A percentile compares a stretch with the other conserved stretches of the same genome.
phyloP scores from a whole-genome alignment of 768 basidiomycete species.

The Agaricus subrufescens region DNA sequence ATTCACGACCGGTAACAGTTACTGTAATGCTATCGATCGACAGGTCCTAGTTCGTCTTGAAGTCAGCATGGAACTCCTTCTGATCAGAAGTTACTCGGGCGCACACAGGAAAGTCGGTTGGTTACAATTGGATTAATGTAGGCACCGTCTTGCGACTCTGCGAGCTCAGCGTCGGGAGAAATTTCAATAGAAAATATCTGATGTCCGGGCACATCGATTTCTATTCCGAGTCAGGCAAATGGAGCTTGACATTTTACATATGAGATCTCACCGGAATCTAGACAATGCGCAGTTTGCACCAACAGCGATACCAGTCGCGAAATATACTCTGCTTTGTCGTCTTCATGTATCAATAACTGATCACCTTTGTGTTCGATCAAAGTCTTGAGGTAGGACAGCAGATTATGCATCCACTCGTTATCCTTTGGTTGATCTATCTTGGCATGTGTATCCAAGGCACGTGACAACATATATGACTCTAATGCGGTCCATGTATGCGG shows the following conservation, averaged over 20 bases:
- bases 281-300: slow-evolving; percentile 39
- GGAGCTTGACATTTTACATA: neutral
- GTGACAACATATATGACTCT: slow-evolving; percentile 74
- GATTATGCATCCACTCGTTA: slow-evolving; percentile 75
- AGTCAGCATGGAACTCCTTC: slow-evolving; percentile 2
- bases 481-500: slow-evolving; percentile 79
- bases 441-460: slow-evolving; percentile 65
- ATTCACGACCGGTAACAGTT: slow-evolving; percentile 56
- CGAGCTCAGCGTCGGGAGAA: slow-evolving; percentile 39
- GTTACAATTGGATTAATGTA: slow-evolving; percentile 53
- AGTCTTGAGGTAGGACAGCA: slow-evolving; percentile 71
- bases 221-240: slow-evolving; percentile 22
- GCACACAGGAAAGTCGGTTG: slow-evolving; percentile 75
- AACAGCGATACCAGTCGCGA: slow-evolving; percentile 45
- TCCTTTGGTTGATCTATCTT: slow-evolving; percentile 55
- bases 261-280: slow-evolving; percentile 46
- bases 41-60: slow-evolving; percentile 41
- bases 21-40: slow-evolving; percentile 59
- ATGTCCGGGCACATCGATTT: slow-evolving; percentile 65
- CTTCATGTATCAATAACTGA: slow-evolving; percentile 50
- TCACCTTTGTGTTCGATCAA: slow-evolving; percentile 51
- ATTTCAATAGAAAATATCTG: slow-evolving; percentile 57
- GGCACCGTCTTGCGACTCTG: slow-evolving; percentile 63
- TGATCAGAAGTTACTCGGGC: slow-evolving; percentile 20
- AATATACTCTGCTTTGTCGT: slow-evolving; percentile 48